These are phyloP conservation scores for Alectoria sarmentosa DNA, from an alignment of 495 filamentous ascomycete genomes.

Conservation along the genomic window DNA sequence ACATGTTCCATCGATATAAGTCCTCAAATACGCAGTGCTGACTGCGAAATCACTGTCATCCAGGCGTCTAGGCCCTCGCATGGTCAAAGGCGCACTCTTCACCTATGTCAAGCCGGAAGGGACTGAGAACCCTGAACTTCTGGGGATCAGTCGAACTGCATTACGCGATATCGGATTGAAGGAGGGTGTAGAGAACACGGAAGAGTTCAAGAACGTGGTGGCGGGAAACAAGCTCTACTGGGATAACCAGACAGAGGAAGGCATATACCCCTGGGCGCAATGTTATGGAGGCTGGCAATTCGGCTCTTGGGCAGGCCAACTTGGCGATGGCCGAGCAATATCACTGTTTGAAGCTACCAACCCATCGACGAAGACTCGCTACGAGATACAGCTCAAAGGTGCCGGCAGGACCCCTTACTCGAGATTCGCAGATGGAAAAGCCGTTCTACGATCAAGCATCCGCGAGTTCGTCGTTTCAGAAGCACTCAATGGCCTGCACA, in stretches of 20 bases:
- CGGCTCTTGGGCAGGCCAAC: slow-evolving; percentile 89
- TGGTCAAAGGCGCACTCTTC: slow-evolving; percentile 80
- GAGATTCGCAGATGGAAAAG: slow-evolving; percentile 95
- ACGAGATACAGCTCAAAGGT: slow-evolving; percentile 91
- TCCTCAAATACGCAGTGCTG: too few relatives aligned
- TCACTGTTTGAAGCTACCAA: slow-evolving; percentile 88
- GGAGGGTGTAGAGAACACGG: slow-evolving; percentile 54
- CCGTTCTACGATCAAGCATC: slow-evolving; percentile 83
- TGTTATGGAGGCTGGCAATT: slow-evolving; percentile 82
- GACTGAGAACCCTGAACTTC: slow-evolving; percentile 62
- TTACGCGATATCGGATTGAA: slow-evolving; percentile 71
- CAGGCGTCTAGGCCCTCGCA: slow-evolving; percentile 75
- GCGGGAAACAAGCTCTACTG: slow-evolving; percentile 70
- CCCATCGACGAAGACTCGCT: slow-evolving; percentile 59
- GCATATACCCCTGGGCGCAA: slow-evolving; percentile 93
- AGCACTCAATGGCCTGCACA: slow-evolving; percentile 68
- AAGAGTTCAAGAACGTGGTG: slow-evolving; percentile 70
- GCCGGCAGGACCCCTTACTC: slow-evolving; percentile 91
- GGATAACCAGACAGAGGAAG: slow-evolving; percentile 48
- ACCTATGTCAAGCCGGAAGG: slow-evolving; percentile 81
- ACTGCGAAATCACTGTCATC: too few relatives aligned
- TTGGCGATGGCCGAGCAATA: slow-evolving; percentile 92
- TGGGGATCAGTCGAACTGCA: slow-evolving; percentile 69
- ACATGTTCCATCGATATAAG: too few relatives aligned
- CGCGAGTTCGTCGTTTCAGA: slow-evolving; percentile 91